A percentile compares a stretch with the other conserved stretches of the same genome.
Conservation (phyloP, 2,329 filamentous ascomycete species). For the Bipolaris bicolor region DNA sequence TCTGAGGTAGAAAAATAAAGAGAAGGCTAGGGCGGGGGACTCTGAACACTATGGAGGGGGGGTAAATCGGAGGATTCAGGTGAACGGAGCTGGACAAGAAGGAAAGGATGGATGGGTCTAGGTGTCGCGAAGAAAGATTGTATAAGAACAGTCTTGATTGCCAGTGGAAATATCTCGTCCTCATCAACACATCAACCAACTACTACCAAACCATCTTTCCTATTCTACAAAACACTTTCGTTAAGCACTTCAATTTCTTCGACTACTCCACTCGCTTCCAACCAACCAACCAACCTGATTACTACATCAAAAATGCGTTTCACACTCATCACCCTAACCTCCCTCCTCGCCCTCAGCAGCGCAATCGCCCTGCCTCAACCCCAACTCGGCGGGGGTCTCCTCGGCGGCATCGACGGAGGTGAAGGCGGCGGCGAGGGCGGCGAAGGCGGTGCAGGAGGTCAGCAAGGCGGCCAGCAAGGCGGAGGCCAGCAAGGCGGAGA, state of each 20-base stretch:
- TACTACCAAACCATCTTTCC: neutral
- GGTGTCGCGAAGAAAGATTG: too few species aligned
- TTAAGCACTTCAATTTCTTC: too few species aligned
- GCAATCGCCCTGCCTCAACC: conserved; percentile 18
- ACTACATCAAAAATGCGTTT: conserved; percentile 15
- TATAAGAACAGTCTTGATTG: too few species aligned
- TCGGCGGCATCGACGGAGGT: neutral
- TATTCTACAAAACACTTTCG: neutral
- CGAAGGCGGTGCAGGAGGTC: neutral
- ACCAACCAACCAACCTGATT: neutral
- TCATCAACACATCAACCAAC: neutral
- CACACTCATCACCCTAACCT: conserved; percentile 15
- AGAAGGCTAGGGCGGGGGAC: too few species aligned
- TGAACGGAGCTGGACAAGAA: too few species aligned
- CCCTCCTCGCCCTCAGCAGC: conserved; percentile 20
- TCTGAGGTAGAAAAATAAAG: too few species aligned
- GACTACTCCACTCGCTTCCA: neutral
- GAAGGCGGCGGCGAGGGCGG: neutral
- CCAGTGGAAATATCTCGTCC: neutral
- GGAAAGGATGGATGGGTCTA: too few species aligned
- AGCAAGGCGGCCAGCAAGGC: neutral
- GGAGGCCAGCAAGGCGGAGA: too few species aligned
- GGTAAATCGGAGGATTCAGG: too few species aligned
- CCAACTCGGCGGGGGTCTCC: conserved; percentile 1
- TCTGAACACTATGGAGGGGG: too few species aligned